Base-by-base conservation (phyloP, 176 grass and related monocot species). In the Oryza meyeriana region DNA sequence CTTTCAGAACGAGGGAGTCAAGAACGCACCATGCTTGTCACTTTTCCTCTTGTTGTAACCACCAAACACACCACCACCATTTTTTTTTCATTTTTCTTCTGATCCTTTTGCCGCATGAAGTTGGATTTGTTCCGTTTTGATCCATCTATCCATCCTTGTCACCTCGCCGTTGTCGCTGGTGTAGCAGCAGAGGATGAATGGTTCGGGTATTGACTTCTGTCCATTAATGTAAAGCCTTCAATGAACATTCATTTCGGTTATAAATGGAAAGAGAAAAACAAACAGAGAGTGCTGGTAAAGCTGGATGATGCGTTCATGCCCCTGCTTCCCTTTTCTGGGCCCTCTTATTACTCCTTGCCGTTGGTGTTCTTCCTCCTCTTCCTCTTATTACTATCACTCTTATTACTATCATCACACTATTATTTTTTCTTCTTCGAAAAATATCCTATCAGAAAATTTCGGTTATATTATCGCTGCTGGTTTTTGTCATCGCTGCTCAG, bases 1-100 rank as follows among this genome's bases (percentile, higher is more conserved):
- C 75, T 90, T 61, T 58, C 45, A 82, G 68, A 71, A 83, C 8
- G 84, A 92, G 91, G 90, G 82, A 98, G 97, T 96, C 97, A 99
- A 96, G 97, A 99, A 99, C 97, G 93, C 93, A 99, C 97, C 97
- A 94, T 95, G 87, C 85, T 83, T 69, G 86, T 84, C 85, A 77
- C 83, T 84, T 59, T 93, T 82, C 89, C 90, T 91, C 75, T 64
- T 42, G 85, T 84, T 83, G 90, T 82, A 76, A 36, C 79, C 79
- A 17, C 28, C 57, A 55, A 35, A 32, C 7, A 30, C 24, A 32
- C 36, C 35, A 73, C 18, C 28, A 10, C 59, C 69, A 63, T 12
- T 32, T 8, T 36, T 5, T 33, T 33, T 4, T 33, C 4, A 2
- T 33, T 33, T 33, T 33, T 33, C 18, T 22, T 6, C 0, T 4